These are phyloP conservation scores for Solanum chmielewskii DNA, from an alignment of 257 asterid genomes.

Conservation along the genomic window DNA sequence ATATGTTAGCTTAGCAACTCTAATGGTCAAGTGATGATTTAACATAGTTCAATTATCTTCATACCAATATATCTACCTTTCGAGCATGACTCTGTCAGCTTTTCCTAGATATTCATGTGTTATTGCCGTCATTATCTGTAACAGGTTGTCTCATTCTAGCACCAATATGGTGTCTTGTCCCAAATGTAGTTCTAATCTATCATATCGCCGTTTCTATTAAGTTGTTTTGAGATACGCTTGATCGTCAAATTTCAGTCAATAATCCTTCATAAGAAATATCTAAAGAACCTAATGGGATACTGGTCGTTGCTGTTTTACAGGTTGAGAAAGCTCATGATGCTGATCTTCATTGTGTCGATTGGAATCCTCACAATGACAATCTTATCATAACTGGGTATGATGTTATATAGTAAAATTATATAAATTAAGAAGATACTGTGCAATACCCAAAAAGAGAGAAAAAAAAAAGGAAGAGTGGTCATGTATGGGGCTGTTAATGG, in stretches of 20 bases:
- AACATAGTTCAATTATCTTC: neutral
- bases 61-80: neutral
- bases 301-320: slow-evolving; percentile 22
- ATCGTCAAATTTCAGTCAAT: neutral
- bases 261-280: neutral
- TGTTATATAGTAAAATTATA: neutral
- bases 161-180: neutral
- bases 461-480: neutral
- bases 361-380: slow-evolving; percentile 89
- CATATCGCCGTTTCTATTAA: neutral
- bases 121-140: neutral
- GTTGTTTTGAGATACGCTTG: neutral
- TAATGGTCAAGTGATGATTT: neutral
- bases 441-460: neutral
- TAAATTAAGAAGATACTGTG: neutral
- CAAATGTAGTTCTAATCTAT: neutral
- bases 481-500: neutral
- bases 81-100: neutral
- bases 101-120: neutral
- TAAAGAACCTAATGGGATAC: neutral
- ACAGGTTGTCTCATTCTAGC: neutral
- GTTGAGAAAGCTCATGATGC: slow-evolving; percentile 93
- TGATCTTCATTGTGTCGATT: slow-evolving; percentile 98
- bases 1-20: neutral
- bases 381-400: slow-evolving; percentile 85